These are phyloP conservation scores for Paspalum notatum DNA, from an alignment of 176 grass and related monocot genomes.

Conservation along the genomic window DNA sequence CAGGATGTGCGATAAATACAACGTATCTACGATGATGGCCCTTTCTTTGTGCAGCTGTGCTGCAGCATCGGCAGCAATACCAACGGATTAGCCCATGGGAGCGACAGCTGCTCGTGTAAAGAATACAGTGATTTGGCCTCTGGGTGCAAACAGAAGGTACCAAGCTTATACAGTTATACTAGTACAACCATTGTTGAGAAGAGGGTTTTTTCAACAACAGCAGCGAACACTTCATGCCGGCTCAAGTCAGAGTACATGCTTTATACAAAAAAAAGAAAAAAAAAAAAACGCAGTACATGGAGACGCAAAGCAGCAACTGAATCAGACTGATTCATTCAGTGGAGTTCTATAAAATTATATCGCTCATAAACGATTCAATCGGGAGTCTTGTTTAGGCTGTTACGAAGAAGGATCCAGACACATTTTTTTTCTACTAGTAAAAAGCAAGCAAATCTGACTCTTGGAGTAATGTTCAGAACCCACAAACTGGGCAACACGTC, in stretches of 20 bases:
- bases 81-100: slow-evolving; percentile 2
- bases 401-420: neutral
- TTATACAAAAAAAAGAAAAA: no score
- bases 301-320: no score
- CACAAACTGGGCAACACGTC: slow-evolving; percentile 24
- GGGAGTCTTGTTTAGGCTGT: no score
- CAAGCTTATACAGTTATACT: no score
- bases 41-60: neutral
- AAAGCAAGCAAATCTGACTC: neutral
- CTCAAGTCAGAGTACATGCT: no score
- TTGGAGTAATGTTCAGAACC: neutral
- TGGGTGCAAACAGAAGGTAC: no score
- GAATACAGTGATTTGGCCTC: neutral
- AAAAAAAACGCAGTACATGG: no score
- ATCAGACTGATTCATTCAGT: no score
- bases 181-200: neutral
- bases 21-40: neutral
- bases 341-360: no score
- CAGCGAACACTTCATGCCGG: no score
- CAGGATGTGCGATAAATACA: neutral
- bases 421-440: neutral
- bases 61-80: neutral
- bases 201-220: no score
- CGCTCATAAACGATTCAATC: no score
- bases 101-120: neutral